A percentile compares a stretch with the other conserved stretches of the same genome.
phyloP scores from a whole-genome alignment of 768 basidiomycete species.

The Nidularia pulvinata region DNA sequence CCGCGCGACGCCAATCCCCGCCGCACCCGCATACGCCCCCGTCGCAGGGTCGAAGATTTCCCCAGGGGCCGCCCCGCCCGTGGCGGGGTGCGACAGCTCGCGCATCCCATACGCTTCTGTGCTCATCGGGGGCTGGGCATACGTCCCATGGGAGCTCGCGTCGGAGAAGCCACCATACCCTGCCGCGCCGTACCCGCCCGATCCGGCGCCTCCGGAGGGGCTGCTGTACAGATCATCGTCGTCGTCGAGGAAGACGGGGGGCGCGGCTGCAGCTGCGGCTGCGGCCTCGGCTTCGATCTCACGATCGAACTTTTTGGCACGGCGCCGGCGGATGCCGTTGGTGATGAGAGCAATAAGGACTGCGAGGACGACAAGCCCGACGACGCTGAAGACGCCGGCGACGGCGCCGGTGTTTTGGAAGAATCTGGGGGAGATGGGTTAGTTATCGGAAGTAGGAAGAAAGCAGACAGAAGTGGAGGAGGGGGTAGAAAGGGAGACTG shows the following conservation, averaged over 20 bases:
- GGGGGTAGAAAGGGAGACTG: background rate
- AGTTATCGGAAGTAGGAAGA: background rate
- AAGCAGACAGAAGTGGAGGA: background rate
- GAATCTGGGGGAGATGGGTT: conserved; percentile 43
- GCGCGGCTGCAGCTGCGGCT: conserved; percentile 53
- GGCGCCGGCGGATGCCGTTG: conserved; percentile 59
- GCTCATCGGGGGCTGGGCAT: conserved; percentile 6
- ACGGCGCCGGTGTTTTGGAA: conserved; percentile 74
- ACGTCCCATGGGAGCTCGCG: conserved; percentile 11
- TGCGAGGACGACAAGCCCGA: conserved; percentile 58
- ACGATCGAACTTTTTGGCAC: conserved; percentile 64
- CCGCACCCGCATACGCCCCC: conserved; percentile 17
- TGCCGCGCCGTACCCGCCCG: background rate
- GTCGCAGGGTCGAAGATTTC: conserved; percentile 27
- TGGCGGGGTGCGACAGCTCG: conserved; percentile 45
- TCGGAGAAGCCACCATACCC: conserved; percentile 1
- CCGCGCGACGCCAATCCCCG: conserved; percentile 39
- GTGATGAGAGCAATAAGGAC: conserved; percentile 48
- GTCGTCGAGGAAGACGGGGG: conserved; percentile 59
- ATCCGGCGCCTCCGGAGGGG: conserved; percentile 17
- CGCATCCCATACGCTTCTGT: conserved; percentile 5
- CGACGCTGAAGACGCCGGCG: conserved; percentile 70
- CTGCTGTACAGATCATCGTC: conserved; percentile 33
- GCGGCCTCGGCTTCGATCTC: conserved; percentile 74
- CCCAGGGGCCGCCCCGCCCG: conserved; percentile 23